Evolutionary conservation across 2,329 filamentous ascomycete genomes (phyloP), one percentile per base, ranked within the genome.

Genomic region (Hymenotorrendiella dingleyae): DNA sequence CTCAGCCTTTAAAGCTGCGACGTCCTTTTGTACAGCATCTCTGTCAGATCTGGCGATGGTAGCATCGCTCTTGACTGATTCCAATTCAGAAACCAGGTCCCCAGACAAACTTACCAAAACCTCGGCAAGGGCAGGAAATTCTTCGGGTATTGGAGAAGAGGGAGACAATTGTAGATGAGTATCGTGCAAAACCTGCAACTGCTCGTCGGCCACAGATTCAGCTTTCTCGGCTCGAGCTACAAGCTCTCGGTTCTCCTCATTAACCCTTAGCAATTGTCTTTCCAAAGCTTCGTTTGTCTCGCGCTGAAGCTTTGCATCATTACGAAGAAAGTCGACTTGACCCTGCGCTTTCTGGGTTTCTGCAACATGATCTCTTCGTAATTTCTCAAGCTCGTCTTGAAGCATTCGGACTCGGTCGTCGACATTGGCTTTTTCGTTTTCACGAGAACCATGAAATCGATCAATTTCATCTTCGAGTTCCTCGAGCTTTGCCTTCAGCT

Each of bases 391-490:
- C 54, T 95, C 85, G 12, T 76, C 69, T 55, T 89, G 78, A 1
- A 95, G 72, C 7, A 72, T 69, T 34, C 78, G 78, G 23, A 89
- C 69, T 45, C 74, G 81, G 35, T 84, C 78, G 49, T 91, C 83
- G 33, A 82, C 74, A 2, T 76, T 74, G 4, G 77, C 78, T 57
- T 82, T 86, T 56, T 93, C 86, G 53, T 94, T 83, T 53, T 96
- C 88, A 32, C 86, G 78, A 29, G 85, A 89, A 55, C 88, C 87
- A 30, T 87, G 74, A 42, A 91, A 78, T 46, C 88, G 77, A 55
- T 96, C 90, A 39, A 97, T 78, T 59, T 95, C 90, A 56, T 96
- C 90, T 64, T 98, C 93, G 5, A 85, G 76, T 54, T 97, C 88
- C 59, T 97, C 93, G 0, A 93, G 70, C 40, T 82, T 84, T 41